These are phyloP conservation scores for Aspergillus incahuasiensis DNA, from an alignment of 495 filamentous ascomycete genomes.

Conservation along the genomic window DNA sequence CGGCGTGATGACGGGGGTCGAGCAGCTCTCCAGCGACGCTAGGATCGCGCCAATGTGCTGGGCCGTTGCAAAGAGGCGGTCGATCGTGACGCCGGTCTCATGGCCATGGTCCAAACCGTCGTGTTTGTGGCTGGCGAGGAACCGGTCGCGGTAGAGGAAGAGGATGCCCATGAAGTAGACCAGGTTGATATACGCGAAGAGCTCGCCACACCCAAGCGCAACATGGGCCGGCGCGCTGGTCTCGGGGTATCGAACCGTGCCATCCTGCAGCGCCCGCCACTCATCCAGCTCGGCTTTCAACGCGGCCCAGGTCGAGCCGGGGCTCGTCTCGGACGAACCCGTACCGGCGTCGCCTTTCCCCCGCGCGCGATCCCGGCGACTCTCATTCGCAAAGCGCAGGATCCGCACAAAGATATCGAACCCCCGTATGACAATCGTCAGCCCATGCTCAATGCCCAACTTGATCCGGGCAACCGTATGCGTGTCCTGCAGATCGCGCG, in stretches of 20 bases:
- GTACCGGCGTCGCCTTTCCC: too few species aligned
- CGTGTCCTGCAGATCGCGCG: slow-evolving; percentile 29
- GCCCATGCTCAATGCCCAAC: slow-evolving; percentile 35
- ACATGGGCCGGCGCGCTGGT: slow-evolving; percentile 41
- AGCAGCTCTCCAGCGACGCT: slow-evolving; percentile 32
- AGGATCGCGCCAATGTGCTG: slow-evolving; percentile 36
- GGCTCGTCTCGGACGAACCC: slow-evolving; percentile 11
- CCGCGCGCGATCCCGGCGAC: slow-evolving; percentile 30
- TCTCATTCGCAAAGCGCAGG: slow-evolving; percentile 42
- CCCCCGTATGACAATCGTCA: slow-evolving; percentile 38
- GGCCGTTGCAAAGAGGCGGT: slow-evolving; percentile 35
- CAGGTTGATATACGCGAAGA: slow-evolving; percentile 44
- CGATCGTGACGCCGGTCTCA: slow-evolving; percentile 25
- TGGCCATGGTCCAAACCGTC: slow-evolving; percentile 26
- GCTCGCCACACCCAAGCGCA: slow-evolving; percentile 38
- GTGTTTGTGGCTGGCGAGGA: slow-evolving; percentile 33
- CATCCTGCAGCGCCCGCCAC: slow-evolving; percentile 39
- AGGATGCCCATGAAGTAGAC: slow-evolving; percentile 43
- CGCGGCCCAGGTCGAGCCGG: slow-evolving; percentile 25
- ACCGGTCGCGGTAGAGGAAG: slow-evolving; percentile 40
- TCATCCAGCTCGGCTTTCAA: slow-evolving; percentile 40
- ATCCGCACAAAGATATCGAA: slow-evolving; percentile 45
- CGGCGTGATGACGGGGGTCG: slow-evolving; percentile 38
- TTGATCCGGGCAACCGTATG: slow-evolving; percentile 16
- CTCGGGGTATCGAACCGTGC: slow-evolving; percentile 34